These are phyloP conservation scores for Colletotrichum sp. DNA, from an alignment of 2,329 filamentous ascomycete genomes.

Conservation along the genomic window DNA sequence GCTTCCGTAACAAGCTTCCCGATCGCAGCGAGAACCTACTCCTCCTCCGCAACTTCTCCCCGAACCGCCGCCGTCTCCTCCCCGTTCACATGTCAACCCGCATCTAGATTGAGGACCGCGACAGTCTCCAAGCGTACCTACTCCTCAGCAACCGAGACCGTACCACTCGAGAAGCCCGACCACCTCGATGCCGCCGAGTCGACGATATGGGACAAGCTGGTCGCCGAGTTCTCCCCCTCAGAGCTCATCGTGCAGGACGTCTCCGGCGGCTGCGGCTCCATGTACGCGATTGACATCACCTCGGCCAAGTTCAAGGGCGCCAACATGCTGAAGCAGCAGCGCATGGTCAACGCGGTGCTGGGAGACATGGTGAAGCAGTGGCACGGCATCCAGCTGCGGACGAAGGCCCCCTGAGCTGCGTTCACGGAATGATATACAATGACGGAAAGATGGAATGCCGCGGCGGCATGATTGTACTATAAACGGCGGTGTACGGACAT, in stretches of 20 bases:
- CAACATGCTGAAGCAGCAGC: slow-evolving; percentile 80
- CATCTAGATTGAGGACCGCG: not conserved
- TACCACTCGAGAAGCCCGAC: slow-evolving; percentile 47
- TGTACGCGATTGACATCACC: slow-evolving; percentile 84
- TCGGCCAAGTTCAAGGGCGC: slow-evolving; percentile 74
- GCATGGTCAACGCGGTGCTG: slow-evolving; percentile 77
- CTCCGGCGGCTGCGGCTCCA: slow-evolving; percentile 83
- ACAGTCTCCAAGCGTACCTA: not conserved
- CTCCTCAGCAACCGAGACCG: not conserved
- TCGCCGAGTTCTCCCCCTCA: slow-evolving; percentile 54
- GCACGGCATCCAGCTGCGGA: slow-evolving; percentile 85
- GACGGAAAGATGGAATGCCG: not conserved
- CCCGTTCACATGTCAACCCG: not conserved
- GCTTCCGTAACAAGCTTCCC: slow-evolving; percentile 41
- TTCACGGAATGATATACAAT: not conserved
- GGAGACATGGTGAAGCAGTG: slow-evolving; percentile 79
- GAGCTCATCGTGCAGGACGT: slow-evolving; percentile 75
- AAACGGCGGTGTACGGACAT: slow-evolving; percentile 8
- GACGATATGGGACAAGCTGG: slow-evolving; percentile 61
- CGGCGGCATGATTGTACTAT: not conserved
- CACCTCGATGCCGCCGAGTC: slow-evolving; percentile 62
- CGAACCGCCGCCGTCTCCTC: not conserved
- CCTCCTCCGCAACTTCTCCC: not conserved
- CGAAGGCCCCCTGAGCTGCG: slow-evolving; percentile 53
- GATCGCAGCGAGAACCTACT: slow-evolving; percentile 40